Evolutionary conservation across 192 early-diverging fungal genomes (phyloP), one percentile per base, ranked within the genome.

Genomic region (Phycomyces blakesleeanus): DNA sequence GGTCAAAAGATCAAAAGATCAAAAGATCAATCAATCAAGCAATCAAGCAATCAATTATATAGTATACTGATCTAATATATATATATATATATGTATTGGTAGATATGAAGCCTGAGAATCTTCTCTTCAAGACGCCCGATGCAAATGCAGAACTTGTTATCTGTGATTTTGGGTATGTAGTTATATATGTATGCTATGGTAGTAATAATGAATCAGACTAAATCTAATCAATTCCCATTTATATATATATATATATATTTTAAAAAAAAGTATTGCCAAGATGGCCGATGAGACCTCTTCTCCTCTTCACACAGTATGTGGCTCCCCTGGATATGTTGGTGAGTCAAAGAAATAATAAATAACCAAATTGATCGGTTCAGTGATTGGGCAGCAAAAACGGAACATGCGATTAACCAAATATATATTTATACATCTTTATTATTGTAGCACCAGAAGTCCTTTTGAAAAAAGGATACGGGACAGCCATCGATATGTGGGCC

Each of bases 401-500:
- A 34, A 34, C 29, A 34, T 34, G 29, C 29, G 29, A 34, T 7
- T 34, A 34, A 34, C 29, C 16, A 25, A 10, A 25, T 40, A 49
- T 14, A 16, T 15, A 21, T 50, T 56, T 10, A 54, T 54, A 20
- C 37, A 6, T 41, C 40, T 41, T 41, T 41, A 6, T n/a, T n/a
- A 7, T 34, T 77, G 86, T 21, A 73, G 90, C 90, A 15, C 89
- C 88, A 18, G 95, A 98, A 78, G 85, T 98, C 18, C 71, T 95
- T 15, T 69, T 85, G 56, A 83, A 89, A 58, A 79, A 83, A 57
- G 88, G 89, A 5, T 91, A 98, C 72, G 90, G 92, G 26, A 91
- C 93, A 71, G 72, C 90, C n/a, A 93, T 98, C 2, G 95, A 98
- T 72, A 80, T 98, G 67, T 98, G 94, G 94, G 90, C 90, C 6